These are phyloP conservation scores for Gracilaria domingensis DNA, from an alignment of 23 red algal genomes.

Conservation along the genomic window DNA sequence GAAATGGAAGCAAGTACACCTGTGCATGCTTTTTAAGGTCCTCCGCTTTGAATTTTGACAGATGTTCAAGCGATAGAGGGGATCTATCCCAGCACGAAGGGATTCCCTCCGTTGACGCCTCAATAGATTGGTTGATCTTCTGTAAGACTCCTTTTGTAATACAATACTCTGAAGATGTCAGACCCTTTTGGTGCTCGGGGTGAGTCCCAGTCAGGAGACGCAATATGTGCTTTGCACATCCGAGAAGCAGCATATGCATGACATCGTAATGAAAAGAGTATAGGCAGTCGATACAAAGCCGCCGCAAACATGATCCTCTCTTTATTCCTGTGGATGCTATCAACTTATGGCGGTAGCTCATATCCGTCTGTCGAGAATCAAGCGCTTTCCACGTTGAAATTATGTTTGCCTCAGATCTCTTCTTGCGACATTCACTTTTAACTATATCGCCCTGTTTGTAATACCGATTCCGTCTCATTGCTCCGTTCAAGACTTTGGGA, in stretches of 20 bases:
- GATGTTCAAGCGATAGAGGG: neutral
- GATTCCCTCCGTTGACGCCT: too few relatives aligned
- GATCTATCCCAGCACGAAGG: neutral
- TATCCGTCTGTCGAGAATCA: neutral
- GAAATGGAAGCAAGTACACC: neutral
- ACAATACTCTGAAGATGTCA: neutral
- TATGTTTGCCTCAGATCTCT: neutral
- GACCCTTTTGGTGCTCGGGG: neutral
- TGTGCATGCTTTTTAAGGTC: slow-evolving; percentile 9
- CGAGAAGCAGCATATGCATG: neutral
- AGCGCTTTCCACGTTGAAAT: neutral
- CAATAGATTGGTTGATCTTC: too few relatives aligned
- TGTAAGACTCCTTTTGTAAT: neutral
- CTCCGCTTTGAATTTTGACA: neutral
- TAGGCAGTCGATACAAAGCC: neutral
- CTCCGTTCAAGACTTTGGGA: neutral
- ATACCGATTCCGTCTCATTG: too few relatives aligned
- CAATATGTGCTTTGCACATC: neutral
- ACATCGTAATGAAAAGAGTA: slow-evolving; percentile 37
- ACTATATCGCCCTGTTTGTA: neutral
- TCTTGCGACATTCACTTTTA: neutral
- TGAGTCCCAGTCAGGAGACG: neutral
- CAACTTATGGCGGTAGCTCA: neutral
- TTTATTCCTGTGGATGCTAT: slow-evolving; percentile 8
- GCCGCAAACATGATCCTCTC: neutral